Conservation (phyloP, 2,329 filamentous ascomycete species). For the Alternaria dauci region DNA sequence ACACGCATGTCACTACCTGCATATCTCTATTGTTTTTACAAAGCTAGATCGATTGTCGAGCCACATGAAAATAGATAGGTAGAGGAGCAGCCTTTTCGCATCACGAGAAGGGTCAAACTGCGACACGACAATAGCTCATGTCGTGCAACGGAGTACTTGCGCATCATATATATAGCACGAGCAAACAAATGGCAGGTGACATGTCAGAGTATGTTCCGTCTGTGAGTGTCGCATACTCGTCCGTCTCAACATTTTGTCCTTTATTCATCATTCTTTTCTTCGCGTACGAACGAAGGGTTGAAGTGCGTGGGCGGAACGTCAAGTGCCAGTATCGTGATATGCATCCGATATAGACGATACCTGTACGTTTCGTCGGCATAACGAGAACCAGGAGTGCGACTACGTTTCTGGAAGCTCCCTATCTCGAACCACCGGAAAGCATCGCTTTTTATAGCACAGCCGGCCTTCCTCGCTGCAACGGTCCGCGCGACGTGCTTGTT, state of each 20-base stretch:
- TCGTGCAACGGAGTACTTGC: background rate
- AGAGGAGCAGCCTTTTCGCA: background rate
- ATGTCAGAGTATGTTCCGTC: background rate
- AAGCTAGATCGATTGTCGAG: background rate
- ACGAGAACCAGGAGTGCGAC: background rate
- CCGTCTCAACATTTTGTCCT: background rate
- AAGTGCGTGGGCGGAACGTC: background rate
- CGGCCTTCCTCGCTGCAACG: background rate
- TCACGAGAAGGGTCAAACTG: background rate
- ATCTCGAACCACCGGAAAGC: background rate
- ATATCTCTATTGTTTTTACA: background rate
- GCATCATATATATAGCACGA: background rate
- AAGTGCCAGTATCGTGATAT: background rate
- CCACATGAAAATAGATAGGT: background rate
- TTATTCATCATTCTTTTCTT: background rate
- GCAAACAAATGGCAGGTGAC: constrained; percentile 1
- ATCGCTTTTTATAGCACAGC: background rate
- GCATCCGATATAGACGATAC: background rate
- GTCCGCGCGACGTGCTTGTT: background rate
- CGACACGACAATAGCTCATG: background rate
- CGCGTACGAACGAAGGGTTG: background rate
- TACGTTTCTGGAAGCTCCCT: background rate
- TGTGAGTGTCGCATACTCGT: background rate
- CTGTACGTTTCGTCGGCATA: background rate
- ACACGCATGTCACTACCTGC: background rate